Evolutionary conservation across 2,329 filamentous ascomycete genomes (phyloP).

Genomic region (Talaromyces sp.): DNA sequence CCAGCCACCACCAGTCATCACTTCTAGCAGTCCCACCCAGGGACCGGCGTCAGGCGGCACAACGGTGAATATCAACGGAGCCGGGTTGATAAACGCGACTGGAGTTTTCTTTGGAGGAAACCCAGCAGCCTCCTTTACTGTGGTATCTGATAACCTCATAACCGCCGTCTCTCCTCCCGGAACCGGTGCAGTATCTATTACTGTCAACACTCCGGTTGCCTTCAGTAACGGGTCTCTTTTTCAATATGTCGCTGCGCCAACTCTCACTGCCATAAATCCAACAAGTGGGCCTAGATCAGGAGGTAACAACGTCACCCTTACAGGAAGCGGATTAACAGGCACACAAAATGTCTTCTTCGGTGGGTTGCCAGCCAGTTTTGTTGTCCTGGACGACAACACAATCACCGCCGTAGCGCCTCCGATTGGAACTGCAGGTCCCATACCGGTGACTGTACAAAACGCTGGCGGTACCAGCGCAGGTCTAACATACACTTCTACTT

Average conservation of each 20-base stretch:
- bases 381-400: not conserved
- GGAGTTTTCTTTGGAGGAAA: conserved; percentile 4
- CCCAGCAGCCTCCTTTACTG: conserved; percentile 1
- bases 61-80: conserved; percentile 10
- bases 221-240: conserved; percentile 4
- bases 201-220: not conserved
- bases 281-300: not conserved
- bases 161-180: conserved; percentile 7
- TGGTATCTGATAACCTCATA: conserved; percentile 9
- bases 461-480: not conserved
- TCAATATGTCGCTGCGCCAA: not conserved
- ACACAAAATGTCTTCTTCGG: not conserved
- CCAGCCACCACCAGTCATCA: conserved; percentile 3
- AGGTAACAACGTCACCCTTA: conserved; percentile 6
- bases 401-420: not conserved
- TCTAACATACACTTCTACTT: not conserved
- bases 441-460: not conserved
- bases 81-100: not conserved
- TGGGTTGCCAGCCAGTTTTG: not conserved
- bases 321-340: not conserved
- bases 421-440: not conserved
- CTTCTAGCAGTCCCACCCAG: not conserved
- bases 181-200: not conserved
- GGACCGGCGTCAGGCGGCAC: not conserved
- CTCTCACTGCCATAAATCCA: not conserved